phyloP scores from a whole-genome alignment of 441 rosid genomes.

The Euphorbia corollata region DNA sequence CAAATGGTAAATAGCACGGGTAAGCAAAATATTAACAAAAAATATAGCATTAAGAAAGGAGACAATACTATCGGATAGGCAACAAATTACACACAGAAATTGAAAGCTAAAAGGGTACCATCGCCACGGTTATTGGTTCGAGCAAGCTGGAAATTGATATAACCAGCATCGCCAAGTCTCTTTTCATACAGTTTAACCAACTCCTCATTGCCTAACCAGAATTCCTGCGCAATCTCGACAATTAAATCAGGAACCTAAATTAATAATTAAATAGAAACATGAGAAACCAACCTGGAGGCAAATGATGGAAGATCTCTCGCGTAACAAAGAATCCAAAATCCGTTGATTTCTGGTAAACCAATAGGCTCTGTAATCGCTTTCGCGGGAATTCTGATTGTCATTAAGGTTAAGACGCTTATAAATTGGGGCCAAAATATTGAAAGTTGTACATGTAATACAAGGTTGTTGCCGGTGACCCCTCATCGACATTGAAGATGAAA shows the following conservation, averaged over 20 bases:
- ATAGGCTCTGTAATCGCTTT: constrained; percentile 56
- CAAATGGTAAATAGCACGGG: too few relatives aligned
- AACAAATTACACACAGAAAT: background rate
- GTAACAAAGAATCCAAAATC: constrained; percentile 66
- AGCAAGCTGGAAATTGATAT: constrained; percentile 58
- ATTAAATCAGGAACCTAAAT: background rate
- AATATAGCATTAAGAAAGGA: too few relatives aligned
- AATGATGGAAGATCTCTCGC: constrained; percentile 73
- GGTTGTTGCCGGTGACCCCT: constrained; percentile 64
- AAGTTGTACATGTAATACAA: constrained; percentile 80
- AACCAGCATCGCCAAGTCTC: constrained; percentile 77
- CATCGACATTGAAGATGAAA: constrained; percentile 64
- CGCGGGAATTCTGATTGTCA: constrained; percentile 59
- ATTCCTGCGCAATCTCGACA: constrained; percentile 40
- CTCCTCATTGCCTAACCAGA: constrained; percentile 82
- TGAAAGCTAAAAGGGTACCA: constrained; percentile 31
- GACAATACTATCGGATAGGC: background rate
- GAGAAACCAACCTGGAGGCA: constrained; percentile 59
- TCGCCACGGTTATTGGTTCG: constrained; percentile 93
- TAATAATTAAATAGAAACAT: background rate
- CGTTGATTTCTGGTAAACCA: constrained; percentile 71
- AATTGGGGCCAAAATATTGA: constrained; percentile 87
- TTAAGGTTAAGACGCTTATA: constrained; percentile 62
- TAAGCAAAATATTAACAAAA: too few relatives aligned
- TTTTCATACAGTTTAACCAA: constrained; percentile 71